Percentiles rank a stretch among this genome's conserved stretches.
Evolutionary conservation across 108 stramenopile species (phyloP).

Genomic region (Fragilariopsis cylindrus): DNA sequence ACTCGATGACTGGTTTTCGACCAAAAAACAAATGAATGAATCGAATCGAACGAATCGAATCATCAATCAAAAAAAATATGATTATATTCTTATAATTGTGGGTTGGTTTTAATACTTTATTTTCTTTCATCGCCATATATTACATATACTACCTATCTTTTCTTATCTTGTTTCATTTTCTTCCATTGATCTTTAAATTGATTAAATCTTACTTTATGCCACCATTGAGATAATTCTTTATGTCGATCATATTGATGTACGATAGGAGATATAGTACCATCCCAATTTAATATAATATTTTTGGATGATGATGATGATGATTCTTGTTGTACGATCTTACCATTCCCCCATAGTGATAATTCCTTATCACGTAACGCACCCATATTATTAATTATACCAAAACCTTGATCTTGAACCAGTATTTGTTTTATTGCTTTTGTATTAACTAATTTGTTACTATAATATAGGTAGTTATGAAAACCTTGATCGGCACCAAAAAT

Average conservation of each 20-base stretch:
- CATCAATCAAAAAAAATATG: too few relatives aligned
- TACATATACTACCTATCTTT: too few relatives aligned
- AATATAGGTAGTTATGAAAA: constrained; percentile 66
- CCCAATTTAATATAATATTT: constrained; percentile 46
- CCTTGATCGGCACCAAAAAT: constrained; percentile 67
- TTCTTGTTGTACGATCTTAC: constrained; percentile 28
- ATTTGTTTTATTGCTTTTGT: constrained; percentile 40
- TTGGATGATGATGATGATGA: neutral
- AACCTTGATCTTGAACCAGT: constrained; percentile 55
- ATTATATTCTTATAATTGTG: too few relatives aligned
- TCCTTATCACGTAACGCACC: constrained; percentile 46
- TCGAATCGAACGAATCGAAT: too few relatives aligned
- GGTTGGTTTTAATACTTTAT: too few relatives aligned
- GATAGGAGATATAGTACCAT: constrained; percentile 43
- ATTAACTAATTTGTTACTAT: constrained; percentile 43
- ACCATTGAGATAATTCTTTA: constrained; percentile 12
- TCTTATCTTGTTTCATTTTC: neutral
- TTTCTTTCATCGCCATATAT: too few relatives aligned
- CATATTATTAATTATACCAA: constrained; percentile 62
- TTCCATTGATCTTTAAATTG: constrained; percentile 4
- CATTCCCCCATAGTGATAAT: constrained; percentile 47
- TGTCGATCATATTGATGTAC: constrained; percentile 70
- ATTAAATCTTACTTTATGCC: neutral
- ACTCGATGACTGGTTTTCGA: too few relatives aligned
- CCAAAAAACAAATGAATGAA: too few relatives aligned